phyloP scores from a whole-genome alignment of 2,329 filamentous ascomycete genomes.

The Exophiala xenobiotica region DNA sequence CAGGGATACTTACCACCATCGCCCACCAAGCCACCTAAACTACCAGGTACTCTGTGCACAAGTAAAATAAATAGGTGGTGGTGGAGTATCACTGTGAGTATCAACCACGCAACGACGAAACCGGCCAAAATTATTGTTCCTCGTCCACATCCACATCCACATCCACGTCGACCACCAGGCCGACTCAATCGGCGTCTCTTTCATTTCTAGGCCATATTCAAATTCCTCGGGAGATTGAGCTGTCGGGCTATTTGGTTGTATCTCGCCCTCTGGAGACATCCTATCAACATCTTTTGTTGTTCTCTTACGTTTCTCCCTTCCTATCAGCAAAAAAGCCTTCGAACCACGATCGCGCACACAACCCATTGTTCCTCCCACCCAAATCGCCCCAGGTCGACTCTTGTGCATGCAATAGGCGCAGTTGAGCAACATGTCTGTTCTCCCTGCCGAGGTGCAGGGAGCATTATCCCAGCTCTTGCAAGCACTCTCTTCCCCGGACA shows the following conservation, averaged over 20 bases:
- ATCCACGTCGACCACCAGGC: not conserved
- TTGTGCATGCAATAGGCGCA: conserved; percentile 14
- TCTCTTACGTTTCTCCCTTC: too few species aligned
- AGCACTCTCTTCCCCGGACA: conserved; percentile 87
- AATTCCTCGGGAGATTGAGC: not conserved
- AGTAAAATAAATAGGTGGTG: too few species aligned
- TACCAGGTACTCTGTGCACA: too few species aligned
- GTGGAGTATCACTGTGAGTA: too few species aligned
- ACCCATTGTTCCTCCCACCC: not conserved
- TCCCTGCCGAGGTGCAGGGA: conserved; percentile 78
- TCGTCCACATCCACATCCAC: too few species aligned
- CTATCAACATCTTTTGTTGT: not conserved
- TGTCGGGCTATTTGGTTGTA: too few species aligned
- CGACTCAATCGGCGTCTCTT: not conserved
- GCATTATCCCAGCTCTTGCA: conserved; percentile 84
- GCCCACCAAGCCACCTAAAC: conserved; percentile 1
- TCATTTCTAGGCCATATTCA: not conserved
- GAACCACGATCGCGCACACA: conserved; percentile 7
- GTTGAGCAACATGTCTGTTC: conserved; percentile 68
- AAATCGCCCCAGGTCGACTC: not conserved
- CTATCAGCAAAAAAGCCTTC: conserved; percentile 1
- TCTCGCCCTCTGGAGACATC: too few species aligned
- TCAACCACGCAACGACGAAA: too few species aligned
- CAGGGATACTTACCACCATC: not conserved
- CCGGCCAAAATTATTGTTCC: conserved; percentile 14